These are phyloP conservation scores for Eucalyptus globulus DNA, from an alignment of 345 rosid genomes.

Conservation along the genomic window DNA sequence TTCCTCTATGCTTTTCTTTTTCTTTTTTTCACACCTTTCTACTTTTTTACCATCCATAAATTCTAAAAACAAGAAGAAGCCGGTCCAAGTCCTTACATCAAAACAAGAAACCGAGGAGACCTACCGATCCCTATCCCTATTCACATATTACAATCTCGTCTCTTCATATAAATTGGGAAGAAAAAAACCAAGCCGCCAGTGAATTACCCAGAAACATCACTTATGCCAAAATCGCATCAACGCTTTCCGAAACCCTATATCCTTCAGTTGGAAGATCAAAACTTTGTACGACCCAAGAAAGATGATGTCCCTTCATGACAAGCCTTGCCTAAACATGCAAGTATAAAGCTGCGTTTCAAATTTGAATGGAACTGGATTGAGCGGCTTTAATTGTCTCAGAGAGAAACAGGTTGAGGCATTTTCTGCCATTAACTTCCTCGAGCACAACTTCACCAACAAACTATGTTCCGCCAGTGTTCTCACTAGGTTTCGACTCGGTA, in stretches of 20 bases:
- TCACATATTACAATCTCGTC: not conserved
- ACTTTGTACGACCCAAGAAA: not conserved
- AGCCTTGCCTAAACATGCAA: not conserved
- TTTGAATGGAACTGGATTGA: not conserved
- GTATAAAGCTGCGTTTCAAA: not conserved
- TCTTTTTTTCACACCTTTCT: not conserved
- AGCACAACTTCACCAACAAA: not conserved
- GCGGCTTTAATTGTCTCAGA: not conserved
- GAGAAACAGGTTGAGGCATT: not conserved
- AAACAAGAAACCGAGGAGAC: not conserved
- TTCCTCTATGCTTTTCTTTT: not conserved
- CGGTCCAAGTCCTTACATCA: not conserved
- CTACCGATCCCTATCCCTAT: not conserved
- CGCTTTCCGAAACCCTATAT: not conserved
- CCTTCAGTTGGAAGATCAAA: not conserved
- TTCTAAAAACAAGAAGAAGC: not conserved
- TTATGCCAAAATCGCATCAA: not conserved
- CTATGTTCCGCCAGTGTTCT: not conserved
- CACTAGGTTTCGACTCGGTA: slow-evolving; percentile 24
- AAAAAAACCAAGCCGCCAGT: not conserved
- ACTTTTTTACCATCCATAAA: not conserved
- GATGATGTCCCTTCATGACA: not conserved
- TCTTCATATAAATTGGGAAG: not conserved
- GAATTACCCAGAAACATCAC: not conserved
- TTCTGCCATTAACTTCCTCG: not conserved